phyloP scores from a whole-genome alignment of 495 filamentous ascomycete genomes.

The Pyrenopolyporus hunteri region DNA sequence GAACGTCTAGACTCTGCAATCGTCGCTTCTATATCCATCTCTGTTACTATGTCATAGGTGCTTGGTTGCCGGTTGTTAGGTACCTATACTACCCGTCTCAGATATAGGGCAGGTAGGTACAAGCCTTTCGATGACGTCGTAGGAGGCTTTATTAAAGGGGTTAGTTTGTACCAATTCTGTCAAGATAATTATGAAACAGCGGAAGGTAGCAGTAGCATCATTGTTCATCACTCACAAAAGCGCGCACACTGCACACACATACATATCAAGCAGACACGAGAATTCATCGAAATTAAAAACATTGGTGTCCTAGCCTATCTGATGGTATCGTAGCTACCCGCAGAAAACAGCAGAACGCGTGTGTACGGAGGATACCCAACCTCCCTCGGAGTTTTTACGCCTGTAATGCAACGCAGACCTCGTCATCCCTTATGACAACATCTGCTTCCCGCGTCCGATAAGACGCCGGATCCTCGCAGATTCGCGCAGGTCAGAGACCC shows the following conservation, averaged over 20 bases:
- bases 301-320: neutral
- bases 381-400: slow-evolving; percentile 36
- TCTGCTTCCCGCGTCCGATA: slow-evolving; percentile 45
- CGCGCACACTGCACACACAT: neutral
- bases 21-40: neutral
- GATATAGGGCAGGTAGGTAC: no score
- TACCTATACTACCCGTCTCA: no score
- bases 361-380: slow-evolving; percentile 29
- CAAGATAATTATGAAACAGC: no score
- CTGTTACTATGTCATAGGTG: neutral
- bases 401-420: slow-evolving; percentile 54
- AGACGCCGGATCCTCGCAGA: slow-evolving; percentile 49
- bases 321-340: slow-evolving; percentile 19
- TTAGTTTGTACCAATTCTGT: no score
- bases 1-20: neutral
- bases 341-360: slow-evolving; percentile 8
- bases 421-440: slow-evolving; percentile 52
- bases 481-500: slow-evolving; percentile 48
- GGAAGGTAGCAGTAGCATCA: no score
- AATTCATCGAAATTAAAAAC: neutral
- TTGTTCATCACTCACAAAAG: neutral
- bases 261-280: neutral
- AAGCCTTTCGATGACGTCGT: no score
- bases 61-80: no score
- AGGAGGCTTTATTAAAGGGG: no score